These are phyloP conservation scores for Dipsacomyces acuminosporus DNA, from an alignment of 371 early-diverging fungal genomes.

Conservation along the genomic window DNA sequence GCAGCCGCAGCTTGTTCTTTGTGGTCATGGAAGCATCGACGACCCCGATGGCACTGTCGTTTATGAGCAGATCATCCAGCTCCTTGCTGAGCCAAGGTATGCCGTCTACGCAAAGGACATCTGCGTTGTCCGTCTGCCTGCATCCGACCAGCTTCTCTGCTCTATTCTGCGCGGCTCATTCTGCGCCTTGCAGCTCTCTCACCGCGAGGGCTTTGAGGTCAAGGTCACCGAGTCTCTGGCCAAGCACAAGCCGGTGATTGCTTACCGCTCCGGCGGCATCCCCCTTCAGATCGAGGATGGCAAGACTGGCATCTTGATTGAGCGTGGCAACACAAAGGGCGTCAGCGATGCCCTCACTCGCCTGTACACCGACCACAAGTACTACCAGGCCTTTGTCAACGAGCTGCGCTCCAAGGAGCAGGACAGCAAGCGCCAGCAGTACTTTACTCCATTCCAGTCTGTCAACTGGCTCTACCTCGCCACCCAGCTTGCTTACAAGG, in stretches of 20 bases:
- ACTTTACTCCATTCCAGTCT: constrained; percentile 63
- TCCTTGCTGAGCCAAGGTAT: constrained; percentile 51
- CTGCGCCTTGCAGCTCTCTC: constrained; percentile 73
- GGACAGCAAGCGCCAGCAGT: constrained; percentile 59
- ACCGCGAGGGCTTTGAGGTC: constrained; percentile 85
- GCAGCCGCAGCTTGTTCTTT: constrained; percentile 70
- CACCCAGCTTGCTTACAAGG: constrained; percentile 51
- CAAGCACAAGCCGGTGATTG: constrained; percentile 54
- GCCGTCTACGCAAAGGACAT: constrained; percentile 55
- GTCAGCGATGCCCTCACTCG: constrained; percentile 58
- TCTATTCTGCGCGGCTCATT: constrained; percentile 63
- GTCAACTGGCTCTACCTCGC: constrained; percentile 64
- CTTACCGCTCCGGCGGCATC: constrained; percentile 68
- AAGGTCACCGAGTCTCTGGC: constrained; percentile 84
- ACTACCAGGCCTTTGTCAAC: constrained; percentile 42
- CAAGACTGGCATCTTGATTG: constrained; percentile 62
- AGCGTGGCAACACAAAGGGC: constrained; percentile 56
- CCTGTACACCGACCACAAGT: constrained; percentile 51
- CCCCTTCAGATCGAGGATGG: constrained; percentile 71
- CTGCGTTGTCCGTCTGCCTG: constrained; percentile 62
- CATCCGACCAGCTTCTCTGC: constrained; percentile 78
- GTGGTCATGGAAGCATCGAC: constrained; percentile 83
- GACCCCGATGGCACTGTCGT: constrained; percentile 79
- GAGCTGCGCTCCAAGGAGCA: constrained; percentile 48
- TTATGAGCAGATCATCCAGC: constrained; percentile 57